A percentile compares a stretch with the other conserved stretches of the same genome.
These are phyloP conservation scores for Trichoderma semiorbis DNA, from an alignment of 2,329 filamentous ascomycete genomes.

Conservation along the genomic window DNA sequence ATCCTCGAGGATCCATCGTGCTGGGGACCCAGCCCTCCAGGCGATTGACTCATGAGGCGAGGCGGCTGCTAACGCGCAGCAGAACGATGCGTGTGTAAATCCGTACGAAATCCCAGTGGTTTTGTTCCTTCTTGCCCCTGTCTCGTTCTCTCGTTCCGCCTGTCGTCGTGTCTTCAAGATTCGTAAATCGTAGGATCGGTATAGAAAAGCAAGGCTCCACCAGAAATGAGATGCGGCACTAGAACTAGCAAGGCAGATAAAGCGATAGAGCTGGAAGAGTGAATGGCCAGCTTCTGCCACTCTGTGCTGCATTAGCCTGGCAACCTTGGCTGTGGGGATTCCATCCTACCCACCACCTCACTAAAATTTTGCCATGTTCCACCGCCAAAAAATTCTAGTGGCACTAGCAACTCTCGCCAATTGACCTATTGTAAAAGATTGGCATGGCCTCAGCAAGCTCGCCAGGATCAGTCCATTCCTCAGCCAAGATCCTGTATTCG, in stretches of 20 bases:
- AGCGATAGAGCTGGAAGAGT: background rate
- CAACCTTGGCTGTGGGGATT: background rate
- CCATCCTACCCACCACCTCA: conserved; percentile 3
- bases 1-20: conserved; percentile 53
- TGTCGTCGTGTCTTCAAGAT: background rate
- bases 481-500: conserved; percentile 21
- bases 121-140: background rate
- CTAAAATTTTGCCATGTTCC: conserved; percentile 39
- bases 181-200: background rate
- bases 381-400: conserved; percentile 44
- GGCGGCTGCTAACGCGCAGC: background rate
- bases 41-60: conserved; percentile 47
- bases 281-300: background rate
- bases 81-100: background rate
- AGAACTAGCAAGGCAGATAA: background rate
- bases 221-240: background rate
- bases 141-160: background rate
- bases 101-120: background rate
- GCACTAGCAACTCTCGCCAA: conserved; percentile 6
- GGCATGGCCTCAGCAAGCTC: conserved; percentile 17
- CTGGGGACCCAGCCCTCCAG: conserved; percentile 52
- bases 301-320: background rate
- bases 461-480: conserved; percentile 1
- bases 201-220: background rate
- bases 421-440: conserved; percentile 2